Evolutionary conservation across 2,329 filamentous ascomycete genomes (phyloP), one percentile per base, ranked within the genome.

Genomic region (Apiospora phragmitis): DNA sequence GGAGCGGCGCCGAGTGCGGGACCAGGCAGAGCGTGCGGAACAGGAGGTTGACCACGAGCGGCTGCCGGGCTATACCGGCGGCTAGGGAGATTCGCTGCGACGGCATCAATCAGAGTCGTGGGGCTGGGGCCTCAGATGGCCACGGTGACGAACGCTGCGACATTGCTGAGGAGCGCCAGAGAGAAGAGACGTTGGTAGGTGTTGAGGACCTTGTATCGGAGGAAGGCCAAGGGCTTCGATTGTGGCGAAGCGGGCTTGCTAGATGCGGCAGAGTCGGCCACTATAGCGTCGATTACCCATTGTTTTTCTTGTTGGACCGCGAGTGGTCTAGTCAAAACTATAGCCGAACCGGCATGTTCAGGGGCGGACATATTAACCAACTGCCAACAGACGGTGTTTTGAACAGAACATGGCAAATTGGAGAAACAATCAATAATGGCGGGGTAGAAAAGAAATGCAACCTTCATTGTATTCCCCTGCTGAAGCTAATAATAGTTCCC

Each of bases 21-120:
- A 81, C 79, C 49, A 78, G 83, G 70, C 81, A 81, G 49, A 84
- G 82, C 16, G 80, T 71, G 49, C 77, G 72, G 75, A 85, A 86
- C 62, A 86, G 81, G 14, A 78, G 72, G 76, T 86, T 86, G 76
- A 87, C 81, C 41, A 86, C 80, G 62, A 85, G 75, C 65, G 85
- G 85, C 73, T 86, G 83, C 49, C 85, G 82, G 66, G 85, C 82
- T 41, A 86, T 74, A 42, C 85, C 82, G 43, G 83, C 81, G 16
- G 80, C 80, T 4, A 82, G 76, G 76, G 67, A 86, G 71, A 72
- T 86, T 86, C 68, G 67, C 68, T 3, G 72, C 55, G 12, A 67
- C 62, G 12, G 72, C 73, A 8, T 80, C 81, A 8, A 67, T 67
- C 11, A 68, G 45, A 8, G 2, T 29, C 6, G 29, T 6, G 21